phyloP scores from a whole-genome alignment of 371 early-diverging fungal species.

The Haplosporangium sp. region DNA sequence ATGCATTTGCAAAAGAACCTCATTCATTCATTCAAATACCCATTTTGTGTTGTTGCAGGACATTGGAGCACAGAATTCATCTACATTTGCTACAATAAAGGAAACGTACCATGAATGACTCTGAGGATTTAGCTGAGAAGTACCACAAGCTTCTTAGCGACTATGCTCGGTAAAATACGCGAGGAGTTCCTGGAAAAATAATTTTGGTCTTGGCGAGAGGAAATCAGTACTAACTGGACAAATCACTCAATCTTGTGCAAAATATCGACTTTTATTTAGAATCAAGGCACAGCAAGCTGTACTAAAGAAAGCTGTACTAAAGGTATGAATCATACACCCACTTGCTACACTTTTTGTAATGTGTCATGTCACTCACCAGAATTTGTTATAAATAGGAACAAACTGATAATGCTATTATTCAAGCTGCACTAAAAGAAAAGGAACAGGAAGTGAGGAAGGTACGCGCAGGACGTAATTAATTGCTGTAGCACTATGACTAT shows the following conservation, averaged over 20 bases:
- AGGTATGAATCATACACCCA: constrained; percentile 53
- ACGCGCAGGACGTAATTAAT: background rate
- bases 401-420: constrained; percentile 65
- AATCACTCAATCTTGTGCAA: no score
- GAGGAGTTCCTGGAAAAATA: background rate
- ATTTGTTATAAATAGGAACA: constrained; percentile 64
- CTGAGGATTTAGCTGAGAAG: constrained; percentile 73
- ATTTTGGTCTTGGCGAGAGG: background rate
- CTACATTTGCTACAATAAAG: background rate
- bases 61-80: background rate
- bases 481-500: no score
- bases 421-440: constrained; percentile 72
- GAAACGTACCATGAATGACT: constrained; percentile 37
- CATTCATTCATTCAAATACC: background rate
- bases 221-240: background rate
- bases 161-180: constrained; percentile 64
- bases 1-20: background rate
- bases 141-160: constrained; percentile 70
- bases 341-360: no score
- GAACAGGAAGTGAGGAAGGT: constrained; percentile 77
- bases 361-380: background rate
- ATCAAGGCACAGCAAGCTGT: constrained; percentile 75
- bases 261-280: constrained; percentile 32
- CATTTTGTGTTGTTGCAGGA: background rate
- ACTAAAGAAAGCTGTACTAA: constrained; percentile 71